Conservation (phyloP, 225 moss, liverwort and hornwort genomes). For the Neckera pumila region DNA sequence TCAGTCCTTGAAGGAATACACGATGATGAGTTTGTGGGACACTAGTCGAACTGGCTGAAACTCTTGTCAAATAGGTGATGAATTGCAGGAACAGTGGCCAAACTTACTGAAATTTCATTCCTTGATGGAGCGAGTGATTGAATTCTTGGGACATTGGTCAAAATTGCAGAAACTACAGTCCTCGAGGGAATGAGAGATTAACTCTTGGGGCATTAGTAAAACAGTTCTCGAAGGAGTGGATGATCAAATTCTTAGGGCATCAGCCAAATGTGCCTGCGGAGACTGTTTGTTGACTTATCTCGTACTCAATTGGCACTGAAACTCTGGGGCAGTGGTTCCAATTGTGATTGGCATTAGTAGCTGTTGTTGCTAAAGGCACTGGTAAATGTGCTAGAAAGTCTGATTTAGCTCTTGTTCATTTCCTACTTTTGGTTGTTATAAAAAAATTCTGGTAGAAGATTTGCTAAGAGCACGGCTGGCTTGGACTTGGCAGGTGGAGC, state of each 20-base stretch:
- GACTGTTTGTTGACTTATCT: neutral
- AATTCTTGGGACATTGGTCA: neutral
- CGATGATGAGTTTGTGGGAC: neutral
- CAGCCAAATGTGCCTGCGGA: neutral
- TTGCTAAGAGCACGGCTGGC: neutral
- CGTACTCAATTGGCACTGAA: neutral
- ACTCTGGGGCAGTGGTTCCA: neutral
- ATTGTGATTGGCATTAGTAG: neutral
- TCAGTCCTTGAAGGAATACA: neutral
- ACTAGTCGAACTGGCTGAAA: neutral
- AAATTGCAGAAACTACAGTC: neutral
- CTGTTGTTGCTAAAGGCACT: neutral
- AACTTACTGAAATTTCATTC: neutral
- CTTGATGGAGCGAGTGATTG: neutral
- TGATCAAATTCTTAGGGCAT: neutral
- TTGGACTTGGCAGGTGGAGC: slow-evolving; percentile 57
- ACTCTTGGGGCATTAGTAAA: neutral
- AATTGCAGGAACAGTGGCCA: neutral
- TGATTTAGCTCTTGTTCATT: neutral
- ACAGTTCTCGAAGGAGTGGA: neutral
- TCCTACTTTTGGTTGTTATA: neutral
- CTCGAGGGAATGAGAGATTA: neutral
- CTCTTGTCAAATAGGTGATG: neutral
- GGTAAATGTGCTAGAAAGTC: neutral
- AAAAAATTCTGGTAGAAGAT: neutral